Evolutionary conservation across 352 stramenopile species (phyloP).

Genomic region (Globisporangium rhizosaccharum): DNA sequence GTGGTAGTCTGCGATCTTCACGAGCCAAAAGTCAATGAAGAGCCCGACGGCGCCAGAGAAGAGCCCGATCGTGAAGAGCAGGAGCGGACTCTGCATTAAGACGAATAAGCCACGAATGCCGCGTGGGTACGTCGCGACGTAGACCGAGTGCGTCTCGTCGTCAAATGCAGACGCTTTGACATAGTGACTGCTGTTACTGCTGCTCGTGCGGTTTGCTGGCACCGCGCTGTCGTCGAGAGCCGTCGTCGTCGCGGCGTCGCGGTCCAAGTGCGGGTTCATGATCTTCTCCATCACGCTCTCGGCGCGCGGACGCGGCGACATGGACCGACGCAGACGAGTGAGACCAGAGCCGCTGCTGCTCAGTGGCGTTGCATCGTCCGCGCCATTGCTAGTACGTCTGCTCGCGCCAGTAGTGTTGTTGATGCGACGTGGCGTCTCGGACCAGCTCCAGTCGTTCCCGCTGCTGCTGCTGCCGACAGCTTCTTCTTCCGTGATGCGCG

Average conservation of each 20-base stretch:
- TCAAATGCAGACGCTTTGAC: slow-evolving; percentile 59
- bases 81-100: slow-evolving; percentile 60
- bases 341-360: not conserved
- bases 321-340: slow-evolving; percentile 6
- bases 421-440: not conserved
- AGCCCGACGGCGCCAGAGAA: slow-evolving; percentile 65
- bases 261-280: slow-evolving; percentile 65
- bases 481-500: slow-evolving; percentile 9
- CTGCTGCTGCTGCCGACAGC: not conserved
- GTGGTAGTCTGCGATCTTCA: slow-evolving; percentile 59
- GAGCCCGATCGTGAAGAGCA: slow-evolving; percentile 59
- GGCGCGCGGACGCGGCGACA: slow-evolving; percentile 29
- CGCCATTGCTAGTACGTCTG: not conserved
- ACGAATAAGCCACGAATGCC: slow-evolving; percentile 57
- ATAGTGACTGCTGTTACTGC: slow-evolving; percentile 20
- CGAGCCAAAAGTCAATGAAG: slow-evolving; percentile 57
- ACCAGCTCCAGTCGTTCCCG: slow-evolving; percentile 3
- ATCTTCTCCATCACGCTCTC: slow-evolving; percentile 71
- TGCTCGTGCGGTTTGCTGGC: not conserved
- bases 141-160: slow-evolving; percentile 71
- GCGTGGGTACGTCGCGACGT: slow-evolving; percentile 55
- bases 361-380: not conserved
- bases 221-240: not conserved
- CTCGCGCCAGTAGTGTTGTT: not conserved
- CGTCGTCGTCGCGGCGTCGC: slow-evolving; percentile 22